These are phyloP conservation scores for Candida sanyaensis DNA, from an alignment of 1,139 yeast genomes.

Conservation along the genomic window DNA sequence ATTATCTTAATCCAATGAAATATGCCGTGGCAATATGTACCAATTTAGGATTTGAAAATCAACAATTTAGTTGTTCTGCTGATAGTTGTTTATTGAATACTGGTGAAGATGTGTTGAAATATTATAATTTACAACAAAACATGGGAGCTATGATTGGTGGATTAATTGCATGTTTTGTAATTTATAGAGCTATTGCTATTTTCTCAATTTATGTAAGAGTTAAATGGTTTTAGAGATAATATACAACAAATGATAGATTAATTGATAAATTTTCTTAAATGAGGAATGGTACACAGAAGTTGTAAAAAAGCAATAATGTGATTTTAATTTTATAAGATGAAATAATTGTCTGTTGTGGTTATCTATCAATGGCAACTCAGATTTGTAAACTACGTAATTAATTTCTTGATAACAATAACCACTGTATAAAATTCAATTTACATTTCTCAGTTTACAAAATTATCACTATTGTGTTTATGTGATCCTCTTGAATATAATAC, in stretches of 20 bases:
- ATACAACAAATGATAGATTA: not conserved
- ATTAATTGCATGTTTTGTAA: constrained; percentile 34
- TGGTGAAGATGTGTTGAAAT: constrained; percentile 37
- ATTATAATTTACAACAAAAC: constrained; percentile 31
- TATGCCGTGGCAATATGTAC: constrained; percentile 61
- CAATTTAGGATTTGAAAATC: constrained; percentile 36
- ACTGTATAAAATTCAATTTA: too few species aligned
- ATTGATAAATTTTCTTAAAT: too few species aligned
- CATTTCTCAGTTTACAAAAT: too few species aligned
- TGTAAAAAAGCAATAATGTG: too few species aligned
- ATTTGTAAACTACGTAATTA: too few species aligned
- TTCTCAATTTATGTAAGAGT: constrained; percentile 29
- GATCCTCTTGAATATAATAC: too few species aligned
- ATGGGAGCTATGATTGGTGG: constrained; percentile 39
- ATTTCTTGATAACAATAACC: too few species aligned
- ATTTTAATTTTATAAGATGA: too few species aligned
- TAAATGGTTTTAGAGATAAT: constrained; percentile 14
- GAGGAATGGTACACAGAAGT: too few species aligned
- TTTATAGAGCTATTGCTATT: constrained; percentile 35
- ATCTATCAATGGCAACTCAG: too few species aligned
- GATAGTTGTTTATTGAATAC: constrained; percentile 32
- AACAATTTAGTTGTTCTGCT: constrained; percentile 30
- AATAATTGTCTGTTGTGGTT: too few species aligned
- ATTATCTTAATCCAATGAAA: constrained; percentile 73
- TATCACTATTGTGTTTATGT: too few species aligned